Evolutionary conservation across 1,139 yeast species (phyloP), one percentile per base, ranked within the genome.

Genomic region (Yamadazyma triangularis): DNA sequence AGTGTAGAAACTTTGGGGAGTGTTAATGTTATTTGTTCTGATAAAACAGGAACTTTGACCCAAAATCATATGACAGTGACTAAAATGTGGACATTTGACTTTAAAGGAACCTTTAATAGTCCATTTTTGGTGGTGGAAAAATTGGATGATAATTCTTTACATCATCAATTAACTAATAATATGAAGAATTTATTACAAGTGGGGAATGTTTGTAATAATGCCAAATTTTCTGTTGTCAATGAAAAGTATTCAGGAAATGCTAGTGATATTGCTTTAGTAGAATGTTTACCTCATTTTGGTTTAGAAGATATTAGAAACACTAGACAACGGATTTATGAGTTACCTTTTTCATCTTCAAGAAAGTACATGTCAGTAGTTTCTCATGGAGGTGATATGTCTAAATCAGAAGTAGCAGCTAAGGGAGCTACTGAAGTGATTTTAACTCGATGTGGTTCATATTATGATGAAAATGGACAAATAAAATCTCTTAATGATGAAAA

Each of bases 1-100:
- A 80, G 93, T 47, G 97, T 91, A 23, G 98, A 91, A 60, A 91
- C 97, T 3, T 70, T 89, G 45, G 97, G 97, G 4, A 84, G 94
- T 30, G 97, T 89, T 27, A 88, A 88, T 51, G 96, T 89, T 24
- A 87, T 89, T 46, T 89, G 97, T 55, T 79, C 94, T 13, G 97
- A 89, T 60, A 89, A 89, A 50, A 89, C 97, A 2, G 97, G 97
- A 39, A 91, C 97, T 3, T 70, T 89, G 43, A 91, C 98, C 15
- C 86, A 85, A 58, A 91, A 91, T 56, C 93, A 83, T 53, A 87
- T 91, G 94, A 84, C 96, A 3, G 88, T 86, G 8, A 82, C 91
- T 18, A 83, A 85, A 46, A 50, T 86, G 12, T 89, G 96, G 95
- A 70, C 95, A 10, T 65, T 77, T 26, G 89, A 77, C 42, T 81